A percentile compares a stretch with the other conserved stretches of the same genome.
Conservation (phyloP, 768 basidiomycete species). For the Collybia sordida region DNA sequence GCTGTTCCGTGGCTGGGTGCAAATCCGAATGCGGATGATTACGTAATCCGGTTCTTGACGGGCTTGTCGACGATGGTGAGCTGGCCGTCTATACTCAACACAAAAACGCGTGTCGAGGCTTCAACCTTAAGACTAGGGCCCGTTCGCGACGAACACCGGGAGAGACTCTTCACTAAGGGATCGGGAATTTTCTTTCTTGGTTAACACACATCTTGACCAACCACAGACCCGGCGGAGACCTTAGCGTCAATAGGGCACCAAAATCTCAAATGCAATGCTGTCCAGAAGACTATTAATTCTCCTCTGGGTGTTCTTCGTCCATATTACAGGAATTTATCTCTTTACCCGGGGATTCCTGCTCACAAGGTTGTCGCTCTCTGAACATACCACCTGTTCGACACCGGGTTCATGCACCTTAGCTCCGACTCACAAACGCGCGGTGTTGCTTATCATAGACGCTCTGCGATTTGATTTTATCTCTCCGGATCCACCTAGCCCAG, state of each 20-base stretch:
- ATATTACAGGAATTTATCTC: slow-evolving; percentile 79
- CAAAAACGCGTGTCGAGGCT: no score
- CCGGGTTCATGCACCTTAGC: slow-evolving; percentile 41
- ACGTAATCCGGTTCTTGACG: not conserved
- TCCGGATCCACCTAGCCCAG: slow-evolving; percentile 59
- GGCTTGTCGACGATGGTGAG: not conserved
- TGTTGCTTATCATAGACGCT: slow-evolving; percentile 88
- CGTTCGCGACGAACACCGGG: no score
- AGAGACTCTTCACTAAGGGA: no score
- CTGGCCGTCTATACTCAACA: no score
- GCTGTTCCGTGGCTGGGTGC: no score
- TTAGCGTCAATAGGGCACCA: no score
- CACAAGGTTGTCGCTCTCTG: slow-evolving; percentile 68
- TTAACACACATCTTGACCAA: no score
- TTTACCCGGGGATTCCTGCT: slow-evolving; percentile 93
- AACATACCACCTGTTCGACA: slow-evolving; percentile 44
- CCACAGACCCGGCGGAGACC: not conserved
- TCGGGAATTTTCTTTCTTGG: no score
- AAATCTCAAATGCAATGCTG: slow-evolving; percentile 5
- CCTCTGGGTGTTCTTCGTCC: slow-evolving; percentile 63
- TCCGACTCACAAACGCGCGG: slow-evolving; percentile 75
- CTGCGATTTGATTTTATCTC: slow-evolving; percentile 93
- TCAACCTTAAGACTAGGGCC: no score
- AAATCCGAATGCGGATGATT: not conserved
- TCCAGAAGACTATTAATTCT: slow-evolving; percentile 36